Evolutionary conservation across 176 grass and related monocot genomes (phyloP).

Genomic region (Hordeum vulgare): MorexV3_pseudomolecules_assembly NC_058519.1:124168469-124168968

Average conservation of each 20-base stretch:
- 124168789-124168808: slow-evolving; percentile 94
- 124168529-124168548: slow-evolving; percentile 10
- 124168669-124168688: slow-evolving; percentile 98
- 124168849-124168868: slow-evolving; percentile 84
- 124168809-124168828: slow-evolving; percentile 87
- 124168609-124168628: slow-evolving; percentile 43
- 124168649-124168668: slow-evolving; percentile 79
- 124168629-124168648: slow-evolving; percentile 67
- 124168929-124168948: not conserved
- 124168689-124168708: slow-evolving; percentile 83
- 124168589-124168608: slow-evolving; percentile 4
- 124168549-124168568: slow-evolving; percentile 22
- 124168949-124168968: slow-evolving; percentile 95
- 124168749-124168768: not conserved
- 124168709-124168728: slow-evolving; percentile 19
- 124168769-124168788: slow-evolving; percentile 2
- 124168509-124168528: slow-evolving; percentile 31
- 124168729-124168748: not conserved
- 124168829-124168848: slow-evolving; percentile 98
- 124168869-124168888: slow-evolving; percentile 18
- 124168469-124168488: slow-evolving; percentile 14
- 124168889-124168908: not conserved
- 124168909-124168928: not conserved
- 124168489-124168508: slow-evolving; percentile 18
- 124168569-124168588: slow-evolving; percentile 32